Evolutionary conservation across 2,329 filamentous ascomycete genomes (phyloP), one percentile per base, ranked within the genome.

Genomic region (Trichoderma sp.): DNA sequence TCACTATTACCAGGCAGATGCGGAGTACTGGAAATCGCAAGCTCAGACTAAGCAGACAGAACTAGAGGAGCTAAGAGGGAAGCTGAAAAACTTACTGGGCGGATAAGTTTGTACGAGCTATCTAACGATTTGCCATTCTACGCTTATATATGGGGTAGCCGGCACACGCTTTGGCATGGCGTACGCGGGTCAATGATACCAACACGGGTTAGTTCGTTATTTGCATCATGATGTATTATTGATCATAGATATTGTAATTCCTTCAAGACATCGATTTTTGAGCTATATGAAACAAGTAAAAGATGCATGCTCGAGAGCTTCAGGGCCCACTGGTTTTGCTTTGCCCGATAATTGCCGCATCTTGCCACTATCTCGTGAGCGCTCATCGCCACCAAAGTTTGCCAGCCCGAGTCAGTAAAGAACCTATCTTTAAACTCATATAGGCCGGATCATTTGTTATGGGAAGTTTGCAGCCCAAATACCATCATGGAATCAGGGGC

Each of bases 41-140:
- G 68, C 60, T 11, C 60, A 58, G 19, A 64, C n/a, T 40, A 53
- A 52, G 43, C 68, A 69, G 24, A 49, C 59, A 10, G 68, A 69
- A 29, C 40, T 69, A 19, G 68, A 69, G n/a, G 68, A 69, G 53
- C 55, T 69, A 5, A 43, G 35, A 10, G 68, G 68, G 5, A 69
- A 64, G 49, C 13, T 69, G 21, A 69, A 64, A 19, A 29, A 24
- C 7, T 52, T 69, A 47, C 68, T 69, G 5, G 65, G 65, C 7
- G 65, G 56, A 35, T 68, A 33, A 61, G n/a, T 21, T 40, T 19
- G n/a, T 7, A 10, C 16, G 40, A 43, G 6, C 19, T 43, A 19
- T 43, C 40, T 43, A 2, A 24, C 0, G 21, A 52, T 52, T 59
- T 58, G 31, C 40, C 59, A 35, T 59, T 27, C 19, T 49, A 52